Percentiles rank a stretch among this genome's conserved stretches.
These are phyloP conservation scores for Dryas drummondii DNA, from an alignment of 306 rosid genomes.

Conservation along the genomic window DNA sequence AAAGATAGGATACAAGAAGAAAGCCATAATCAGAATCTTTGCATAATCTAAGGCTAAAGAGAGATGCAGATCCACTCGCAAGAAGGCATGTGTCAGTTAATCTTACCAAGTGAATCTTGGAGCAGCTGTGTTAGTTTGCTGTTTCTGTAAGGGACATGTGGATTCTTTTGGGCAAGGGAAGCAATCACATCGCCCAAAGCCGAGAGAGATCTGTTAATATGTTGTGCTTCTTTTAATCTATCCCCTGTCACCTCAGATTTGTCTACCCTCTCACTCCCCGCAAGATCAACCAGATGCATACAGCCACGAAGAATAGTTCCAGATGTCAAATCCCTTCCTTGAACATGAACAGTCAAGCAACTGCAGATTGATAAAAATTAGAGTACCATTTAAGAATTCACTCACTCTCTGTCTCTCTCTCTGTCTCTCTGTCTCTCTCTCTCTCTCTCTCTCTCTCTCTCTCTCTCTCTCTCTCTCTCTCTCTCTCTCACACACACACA, in stretches of 20 bases:
- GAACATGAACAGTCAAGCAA: constrained; percentile 97
- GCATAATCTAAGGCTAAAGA: background rate
- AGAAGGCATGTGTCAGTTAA: constrained; percentile 15
- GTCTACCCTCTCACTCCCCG: constrained; percentile 97
- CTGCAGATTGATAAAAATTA: constrained; percentile 50
- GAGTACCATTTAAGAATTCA: constrained; percentile 17
- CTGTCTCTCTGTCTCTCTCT: background rate
- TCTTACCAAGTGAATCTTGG: constrained; percentile 93
- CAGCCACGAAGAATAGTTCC: constrained; percentile 77
- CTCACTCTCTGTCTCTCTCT: background rate
- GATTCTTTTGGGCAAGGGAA: constrained; percentile 94
- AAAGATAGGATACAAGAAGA: constrained; percentile 23
- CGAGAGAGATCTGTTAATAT: constrained; percentile 89
- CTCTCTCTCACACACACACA: background rate
- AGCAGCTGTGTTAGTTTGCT: constrained; percentile 96
- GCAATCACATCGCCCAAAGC: constrained; percentile 96
- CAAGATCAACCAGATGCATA: constrained; percentile 96
- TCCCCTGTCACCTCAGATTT: constrained; percentile 98
- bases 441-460: background rate
- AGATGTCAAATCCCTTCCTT: constrained; percentile 93
- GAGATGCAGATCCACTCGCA: background rate
- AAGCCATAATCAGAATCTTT: constrained; percentile 13
- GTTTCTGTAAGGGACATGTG: constrained; percentile 91
- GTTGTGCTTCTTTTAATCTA: constrained; percentile 92
- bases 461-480: background rate